These are phyloP conservation scores for Globisporangium cystogenes DNA, from an alignment of 352 stramenopile species.

Conservation along the genomic window DNA sequence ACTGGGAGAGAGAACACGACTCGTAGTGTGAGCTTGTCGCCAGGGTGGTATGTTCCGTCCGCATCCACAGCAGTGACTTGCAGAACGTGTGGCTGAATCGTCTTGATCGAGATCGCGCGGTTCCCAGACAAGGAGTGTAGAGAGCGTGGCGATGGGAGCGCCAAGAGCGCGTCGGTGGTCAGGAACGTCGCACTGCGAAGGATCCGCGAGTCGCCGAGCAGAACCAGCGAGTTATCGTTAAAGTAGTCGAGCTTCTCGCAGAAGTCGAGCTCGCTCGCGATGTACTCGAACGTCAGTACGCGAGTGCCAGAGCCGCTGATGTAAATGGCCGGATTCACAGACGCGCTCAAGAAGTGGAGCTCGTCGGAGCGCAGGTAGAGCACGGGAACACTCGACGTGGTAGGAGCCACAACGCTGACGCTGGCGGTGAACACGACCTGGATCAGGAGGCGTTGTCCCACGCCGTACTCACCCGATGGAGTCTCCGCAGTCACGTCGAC, in stretches of 20 bases:
- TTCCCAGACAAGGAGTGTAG: constrained; percentile 43
- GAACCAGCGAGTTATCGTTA: constrained; percentile 26
- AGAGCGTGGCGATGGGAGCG: constrained; percentile 31
- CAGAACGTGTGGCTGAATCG: constrained; percentile 31
- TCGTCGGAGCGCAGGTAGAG: constrained; percentile 45
- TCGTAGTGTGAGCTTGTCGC: constrained; percentile 44
- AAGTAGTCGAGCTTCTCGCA: constrained; percentile 66
- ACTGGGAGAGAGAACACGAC: constrained; percentile 66
- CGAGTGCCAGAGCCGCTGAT: constrained; percentile 40
- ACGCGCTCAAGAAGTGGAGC: constrained; percentile 38
- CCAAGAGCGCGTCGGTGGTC: constrained; percentile 30
- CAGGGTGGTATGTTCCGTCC: constrained; percentile 49
- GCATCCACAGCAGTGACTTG: constrained; percentile 25
- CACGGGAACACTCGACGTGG: constrained; percentile 13
- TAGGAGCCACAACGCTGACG: constrained; percentile 26
- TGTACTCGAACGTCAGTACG: constrained; percentile 55
- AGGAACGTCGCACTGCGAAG: constrained; percentile 44
- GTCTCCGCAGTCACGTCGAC: constrained; percentile 34
- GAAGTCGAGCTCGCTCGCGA: constrained; percentile 39
- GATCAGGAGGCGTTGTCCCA: constrained; percentile 43
- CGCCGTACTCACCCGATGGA: constrained; percentile 51
- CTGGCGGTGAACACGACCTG: constrained; percentile 44
- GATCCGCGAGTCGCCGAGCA: constrained; percentile 28
- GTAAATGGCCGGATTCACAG: constrained; percentile 38
- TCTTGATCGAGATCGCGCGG: constrained; percentile 49